These are phyloP conservation scores for Steccherinum ochraceum DNA, from an alignment of 768 basidiomycete genomes.

Conservation along the genomic window DNA sequence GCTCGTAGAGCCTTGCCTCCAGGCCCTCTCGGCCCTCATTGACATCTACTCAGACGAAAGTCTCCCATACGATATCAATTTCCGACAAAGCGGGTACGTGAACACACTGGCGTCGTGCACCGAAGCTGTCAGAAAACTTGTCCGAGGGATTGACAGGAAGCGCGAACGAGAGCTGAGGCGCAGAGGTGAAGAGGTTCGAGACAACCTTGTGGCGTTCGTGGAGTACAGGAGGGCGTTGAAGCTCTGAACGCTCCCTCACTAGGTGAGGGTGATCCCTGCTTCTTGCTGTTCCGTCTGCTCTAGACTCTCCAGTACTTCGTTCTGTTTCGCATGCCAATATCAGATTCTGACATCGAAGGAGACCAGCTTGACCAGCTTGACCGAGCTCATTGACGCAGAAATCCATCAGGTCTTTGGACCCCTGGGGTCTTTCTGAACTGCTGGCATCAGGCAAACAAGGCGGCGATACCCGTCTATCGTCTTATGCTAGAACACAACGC, in stretches of 20 bases:
- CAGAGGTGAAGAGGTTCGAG: constrained; percentile 70
- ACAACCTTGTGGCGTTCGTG: constrained; percentile 72
- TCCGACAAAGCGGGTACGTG: constrained; percentile 56
- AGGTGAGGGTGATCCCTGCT: not conserved
- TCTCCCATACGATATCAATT: constrained; percentile 74
- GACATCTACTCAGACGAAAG: constrained; percentile 92
- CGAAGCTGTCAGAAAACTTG: constrained; percentile 54
- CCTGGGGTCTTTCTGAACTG: no score
- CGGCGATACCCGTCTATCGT: no score
- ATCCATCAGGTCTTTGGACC: no score
- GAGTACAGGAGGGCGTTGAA: constrained; percentile 59
- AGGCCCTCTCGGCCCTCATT: constrained; percentile 76
- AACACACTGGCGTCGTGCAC: constrained; percentile 50
- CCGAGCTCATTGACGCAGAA: no score
- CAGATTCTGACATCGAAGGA: no score
- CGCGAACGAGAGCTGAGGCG: constrained; percentile 59
- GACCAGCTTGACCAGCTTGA: no score
- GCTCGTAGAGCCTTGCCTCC: constrained; percentile 66
- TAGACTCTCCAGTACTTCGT: no score
- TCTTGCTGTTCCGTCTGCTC: not conserved
- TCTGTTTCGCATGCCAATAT: no score
- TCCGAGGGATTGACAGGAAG: constrained; percentile 60
- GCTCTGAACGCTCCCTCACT: constrained; percentile 21
- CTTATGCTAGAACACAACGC: no score
- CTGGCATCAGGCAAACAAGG: no score